Evolutionary conservation across 2,329 filamentous ascomycete species (phyloP), one percentile per base, ranked within the genome.

Genomic region (Amylocarpus encephaloides): DNA sequence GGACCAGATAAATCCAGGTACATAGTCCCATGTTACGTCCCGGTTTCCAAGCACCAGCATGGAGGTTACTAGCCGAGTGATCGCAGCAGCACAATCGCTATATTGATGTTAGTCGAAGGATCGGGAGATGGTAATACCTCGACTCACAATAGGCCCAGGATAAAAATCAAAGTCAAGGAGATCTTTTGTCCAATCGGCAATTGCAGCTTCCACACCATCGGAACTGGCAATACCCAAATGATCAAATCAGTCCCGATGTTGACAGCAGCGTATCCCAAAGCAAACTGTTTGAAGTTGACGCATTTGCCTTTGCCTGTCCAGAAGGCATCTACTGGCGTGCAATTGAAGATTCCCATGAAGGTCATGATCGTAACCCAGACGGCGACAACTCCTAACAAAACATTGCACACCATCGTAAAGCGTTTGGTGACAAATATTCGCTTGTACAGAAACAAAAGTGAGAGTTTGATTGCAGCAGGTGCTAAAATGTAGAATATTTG

Each of bases 191-290:
- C 19, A n/a, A 41, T 16, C 11, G 39, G 39, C 12, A 68, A 62
- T 26, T 66, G 63, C 0, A 68, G 60, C 32, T 64, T 60, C 9
- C 66, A 49, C 1, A 68, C 65, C 64, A 68, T 67, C 0, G 62
- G 57, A 6, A 68, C 64, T 16, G 66, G 66, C 2, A 68, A 46
- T 49, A 62, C 64, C 11, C 67, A 65, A 36, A 61, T 64, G 63
- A 5, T 12, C 63, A 49, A 6, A n/a, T 19, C 30, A 11, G 30
- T 29, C 15, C 13, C 18, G 18, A 41, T 41, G 19, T 41, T 41
- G 39, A 26, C 39, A 41, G 19, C 39, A 13, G 34, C 34, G 15
- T 36, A 36, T 13, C 34, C 34, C 12, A 36, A 13, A 13, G 34
- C 34, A 10, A 36, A 36, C 5, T 36, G 12, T 36, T 16, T 13